Percentiles rank a stretch among this genome's conserved stretches.
These are phyloP conservation scores for Apodospora peruviana DNA, from an alignment of 495 filamentous ascomycete species.

Conservation along the genomic window DNA sequence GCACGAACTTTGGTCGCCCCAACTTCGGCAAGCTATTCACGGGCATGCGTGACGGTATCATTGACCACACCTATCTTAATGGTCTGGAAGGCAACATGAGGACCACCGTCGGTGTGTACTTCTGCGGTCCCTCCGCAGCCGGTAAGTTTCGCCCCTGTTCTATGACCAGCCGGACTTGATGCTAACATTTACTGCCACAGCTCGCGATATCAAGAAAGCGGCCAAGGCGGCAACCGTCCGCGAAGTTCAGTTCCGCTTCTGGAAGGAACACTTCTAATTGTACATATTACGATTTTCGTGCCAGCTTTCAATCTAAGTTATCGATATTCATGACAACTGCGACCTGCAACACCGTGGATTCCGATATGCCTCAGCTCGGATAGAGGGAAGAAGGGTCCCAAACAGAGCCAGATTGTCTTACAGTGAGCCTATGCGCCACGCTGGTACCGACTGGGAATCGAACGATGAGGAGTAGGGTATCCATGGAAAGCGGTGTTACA, in stretches of 20 bases:
- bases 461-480: background rate
- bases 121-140: constrained; percentile 66
- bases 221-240: constrained; percentile 61
- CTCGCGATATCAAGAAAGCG: constrained; percentile 79
- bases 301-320: background rate
- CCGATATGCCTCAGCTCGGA: background rate
- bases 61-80: constrained; percentile 75
- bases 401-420: too few relatives aligned
- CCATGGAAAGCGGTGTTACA: background rate
- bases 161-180: background rate
- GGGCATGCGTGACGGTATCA: constrained; percentile 81
- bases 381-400: too few relatives aligned
- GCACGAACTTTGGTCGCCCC: constrained; percentile 94
- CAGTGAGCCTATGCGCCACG: too few relatives aligned
- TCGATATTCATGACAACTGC: background rate
- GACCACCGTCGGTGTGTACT: constrained; percentile 94
- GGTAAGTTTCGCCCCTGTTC: constrained; percentile 28
- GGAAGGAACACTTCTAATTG: constrained; percentile 83
- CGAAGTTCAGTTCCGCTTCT: constrained; percentile 93
- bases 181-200: constrained; percentile 39
- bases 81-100: constrained; percentile 67
- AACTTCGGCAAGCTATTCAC: constrained; percentile 80
- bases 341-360: too few relatives aligned
- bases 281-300: constrained; percentile 7
- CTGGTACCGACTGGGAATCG: too few relatives aligned